Percentiles rank a stretch among this genome's conserved stretches.
phyloP scores from a whole-genome alignment of 2,329 filamentous ascomycete species.

The Colletotrichum acutatum region DNA sequence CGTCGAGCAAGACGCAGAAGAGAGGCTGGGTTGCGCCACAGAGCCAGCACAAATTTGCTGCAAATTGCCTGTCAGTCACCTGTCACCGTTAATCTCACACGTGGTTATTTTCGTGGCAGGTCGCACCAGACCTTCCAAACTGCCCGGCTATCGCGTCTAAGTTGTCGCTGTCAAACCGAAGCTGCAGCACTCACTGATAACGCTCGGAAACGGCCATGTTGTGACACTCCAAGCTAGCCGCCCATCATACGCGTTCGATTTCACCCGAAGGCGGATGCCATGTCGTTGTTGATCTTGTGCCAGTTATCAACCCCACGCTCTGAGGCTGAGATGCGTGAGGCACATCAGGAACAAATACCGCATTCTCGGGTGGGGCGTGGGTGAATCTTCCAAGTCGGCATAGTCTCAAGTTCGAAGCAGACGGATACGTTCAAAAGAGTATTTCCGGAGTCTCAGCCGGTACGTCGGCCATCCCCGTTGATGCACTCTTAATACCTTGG shows the following conservation, averaged over 20 bases:
- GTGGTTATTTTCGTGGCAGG: not conserved
- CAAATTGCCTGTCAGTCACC: not conserved
- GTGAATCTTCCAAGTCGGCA: not conserved
- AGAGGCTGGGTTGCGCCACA: not conserved
- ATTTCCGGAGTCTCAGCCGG: not conserved
- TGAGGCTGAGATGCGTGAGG: conserved; percentile 27
- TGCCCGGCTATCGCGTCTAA: conserved; percentile 4
- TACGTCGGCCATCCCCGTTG: not conserved
- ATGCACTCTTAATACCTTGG: conserved; percentile 4
- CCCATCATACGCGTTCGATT: not conserved
- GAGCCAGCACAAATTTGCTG: not conserved
- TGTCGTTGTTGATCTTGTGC: not conserved
- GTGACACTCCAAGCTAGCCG: not conserved
- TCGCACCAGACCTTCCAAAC: not conserved
- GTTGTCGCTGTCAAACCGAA: not conserved
- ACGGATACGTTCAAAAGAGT: not conserved
- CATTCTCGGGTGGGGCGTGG: conserved; percentile 17
- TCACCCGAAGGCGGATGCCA: conserved; percentile 2
- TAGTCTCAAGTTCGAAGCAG: not conserved
- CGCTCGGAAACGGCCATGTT: not conserved
- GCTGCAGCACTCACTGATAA: not conserved
- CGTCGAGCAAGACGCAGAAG: not conserved
- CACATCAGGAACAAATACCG: conserved; percentile 26
- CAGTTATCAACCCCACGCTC: conserved; percentile 20
- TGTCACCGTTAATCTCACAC: not conserved